Evolutionary conservation across 176 grass and related monocot genomes (phyloP).

Genomic region (Avena eriantha): DNA sequence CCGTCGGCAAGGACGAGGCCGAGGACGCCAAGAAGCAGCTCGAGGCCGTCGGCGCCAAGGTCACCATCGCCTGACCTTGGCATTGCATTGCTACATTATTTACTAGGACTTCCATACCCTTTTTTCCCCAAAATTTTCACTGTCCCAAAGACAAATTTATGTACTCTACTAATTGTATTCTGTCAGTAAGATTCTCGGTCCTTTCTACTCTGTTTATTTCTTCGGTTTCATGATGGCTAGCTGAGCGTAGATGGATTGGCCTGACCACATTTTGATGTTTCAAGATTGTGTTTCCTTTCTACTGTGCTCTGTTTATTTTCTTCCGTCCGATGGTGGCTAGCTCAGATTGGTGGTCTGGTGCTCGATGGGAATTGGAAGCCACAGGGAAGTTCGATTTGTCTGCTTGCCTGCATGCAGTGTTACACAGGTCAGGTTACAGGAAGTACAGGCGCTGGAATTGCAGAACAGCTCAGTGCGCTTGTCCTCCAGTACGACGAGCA

Average conservation of each 20-base stretch:
- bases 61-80: slow-evolving; percentile 37
- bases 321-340: background rate
- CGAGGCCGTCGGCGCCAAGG: slow-evolving; percentile 67
- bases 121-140: background rate
- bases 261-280: no score
- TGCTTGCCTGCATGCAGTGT: background rate
- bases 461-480: background rate
- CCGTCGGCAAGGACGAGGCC: slow-evolving; percentile 61
- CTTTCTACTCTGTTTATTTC: background rate
- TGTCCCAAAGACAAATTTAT: background rate
- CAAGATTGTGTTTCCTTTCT: background rate
- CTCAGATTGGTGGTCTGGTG: background rate
- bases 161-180: slow-evolving; percentile 3
- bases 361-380: background rate
- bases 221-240: no score
- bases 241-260: no score
- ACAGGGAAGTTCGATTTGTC: background rate
- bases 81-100: background rate
- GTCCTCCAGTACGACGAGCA: no score
- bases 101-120: background rate
- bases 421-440: background rate
- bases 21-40: slow-evolving; percentile 65
- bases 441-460: background rate
- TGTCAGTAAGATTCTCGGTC: background rate
- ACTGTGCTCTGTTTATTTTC: background rate